A percentile compares a stretch with the other conserved stretches of the same genome.
Conservation (phyloP, 176 grass and related monocot genomes). For the Bromus sterilis region DNA sequence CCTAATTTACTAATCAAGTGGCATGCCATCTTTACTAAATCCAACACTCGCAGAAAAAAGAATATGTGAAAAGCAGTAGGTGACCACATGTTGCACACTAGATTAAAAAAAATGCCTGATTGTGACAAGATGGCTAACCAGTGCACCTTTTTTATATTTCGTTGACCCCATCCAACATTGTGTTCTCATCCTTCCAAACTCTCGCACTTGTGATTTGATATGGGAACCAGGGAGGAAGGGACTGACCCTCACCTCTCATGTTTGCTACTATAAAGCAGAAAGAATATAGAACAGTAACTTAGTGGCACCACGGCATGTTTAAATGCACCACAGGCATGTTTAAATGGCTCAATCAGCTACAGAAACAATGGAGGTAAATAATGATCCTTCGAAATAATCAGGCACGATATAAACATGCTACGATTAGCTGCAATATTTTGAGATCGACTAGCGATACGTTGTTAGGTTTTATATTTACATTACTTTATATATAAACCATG, state of each 20-base stretch:
- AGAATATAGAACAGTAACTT: background rate
- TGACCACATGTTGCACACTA: background rate
- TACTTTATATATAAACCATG: background rate
- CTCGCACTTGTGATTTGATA: background rate
- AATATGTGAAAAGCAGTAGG: background rate
- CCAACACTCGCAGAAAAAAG: background rate
- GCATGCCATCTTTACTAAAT: background rate
- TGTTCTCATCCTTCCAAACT: background rate
- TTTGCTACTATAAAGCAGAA: background rate
- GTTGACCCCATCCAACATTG: background rate
- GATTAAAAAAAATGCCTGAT: background rate
- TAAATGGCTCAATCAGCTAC: background rate
- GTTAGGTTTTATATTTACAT: background rate
- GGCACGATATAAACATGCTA: too few species aligned
- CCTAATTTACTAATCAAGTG: slow-evolving; percentile 15
- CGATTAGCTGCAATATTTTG: background rate
- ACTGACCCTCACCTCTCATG: background rate
- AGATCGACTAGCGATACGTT: background rate
- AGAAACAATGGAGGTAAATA: background rate
- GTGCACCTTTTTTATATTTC: background rate
- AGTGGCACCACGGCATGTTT: background rate
- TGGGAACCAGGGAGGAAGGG: background rate
- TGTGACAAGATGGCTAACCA: background rate
- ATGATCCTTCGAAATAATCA: too few species aligned
- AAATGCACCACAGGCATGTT: background rate